Evolutionary conservation across 306 rosid genomes (phyloP).

Genomic region (Quillaja saponaria): DNA sequence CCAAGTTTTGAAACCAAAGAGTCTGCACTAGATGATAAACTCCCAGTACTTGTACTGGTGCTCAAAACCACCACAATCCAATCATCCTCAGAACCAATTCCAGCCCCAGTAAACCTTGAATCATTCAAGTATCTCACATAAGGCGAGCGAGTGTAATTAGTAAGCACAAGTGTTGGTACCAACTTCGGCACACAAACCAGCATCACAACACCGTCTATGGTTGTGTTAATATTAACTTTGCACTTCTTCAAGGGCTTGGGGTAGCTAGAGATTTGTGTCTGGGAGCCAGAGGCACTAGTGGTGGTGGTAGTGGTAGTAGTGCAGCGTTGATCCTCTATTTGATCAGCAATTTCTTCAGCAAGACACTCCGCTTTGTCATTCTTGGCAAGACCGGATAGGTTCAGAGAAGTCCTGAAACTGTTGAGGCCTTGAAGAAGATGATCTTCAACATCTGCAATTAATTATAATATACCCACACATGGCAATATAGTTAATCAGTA

Average conservation of each 20-base stretch:
- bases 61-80: constrained; percentile 70
- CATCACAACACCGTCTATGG: constrained; percentile 53
- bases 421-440: constrained; percentile 68
- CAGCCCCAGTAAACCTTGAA: constrained; percentile 60
- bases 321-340: constrained; percentile 45
- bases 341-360: constrained; percentile 54
- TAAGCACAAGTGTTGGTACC: constrained; percentile 27
- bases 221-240: constrained; percentile 46
- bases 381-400: constrained; percentile 41
- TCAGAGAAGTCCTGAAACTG: constrained; percentile 43
- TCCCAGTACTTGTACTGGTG: constrained; percentile 43
- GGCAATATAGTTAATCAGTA: no score
- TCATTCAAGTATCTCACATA: constrained; percentile 50
- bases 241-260: constrained; percentile 38
- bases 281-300: constrained; percentile 22
- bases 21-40: constrained; percentile 52
- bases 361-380: constrained; percentile 52
- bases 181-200: constrained; percentile 53
- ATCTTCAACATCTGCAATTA: constrained; percentile 44
- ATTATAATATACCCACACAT: neutral
- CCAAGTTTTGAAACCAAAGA: constrained; percentile 18
- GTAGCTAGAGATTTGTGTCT: constrained; percentile 36
- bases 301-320: constrained; percentile 30
- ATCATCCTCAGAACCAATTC: constrained; percentile 61
- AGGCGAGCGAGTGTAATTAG: constrained; percentile 40